Conservation (phyloP, 73 alveolate genomes). For the Stentor roeselii region DNA sequence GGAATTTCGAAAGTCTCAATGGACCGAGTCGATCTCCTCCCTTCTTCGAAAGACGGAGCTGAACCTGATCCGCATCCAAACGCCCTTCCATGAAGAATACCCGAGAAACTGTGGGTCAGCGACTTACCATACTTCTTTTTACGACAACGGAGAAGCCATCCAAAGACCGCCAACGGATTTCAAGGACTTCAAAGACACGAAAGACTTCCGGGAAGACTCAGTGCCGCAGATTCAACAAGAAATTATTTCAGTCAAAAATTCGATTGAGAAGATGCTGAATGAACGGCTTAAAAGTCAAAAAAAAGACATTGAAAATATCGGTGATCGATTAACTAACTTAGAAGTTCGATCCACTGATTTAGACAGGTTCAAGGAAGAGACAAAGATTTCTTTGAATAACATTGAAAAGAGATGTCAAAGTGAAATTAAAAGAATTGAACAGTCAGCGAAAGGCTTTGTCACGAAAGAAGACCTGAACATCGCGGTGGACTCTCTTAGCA, state of each 20-base stretch:
- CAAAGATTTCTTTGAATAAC: not conserved
- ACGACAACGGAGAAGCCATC: not conserved
- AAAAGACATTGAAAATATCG: not conserved
- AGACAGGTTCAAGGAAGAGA: conserved; percentile 1
- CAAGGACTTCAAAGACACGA: no score
- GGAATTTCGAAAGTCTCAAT: not conserved
- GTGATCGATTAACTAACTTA: not conserved
- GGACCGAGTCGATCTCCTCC: conserved; percentile 9
- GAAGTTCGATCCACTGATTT: not conserved
- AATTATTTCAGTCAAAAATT: not conserved
- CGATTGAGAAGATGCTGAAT: not conserved
- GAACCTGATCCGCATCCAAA: not conserved
- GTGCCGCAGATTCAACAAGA: conserved; percentile 1
- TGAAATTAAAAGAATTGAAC: not conserved
- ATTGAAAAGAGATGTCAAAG: not conserved
- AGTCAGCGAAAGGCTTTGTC: not conserved
- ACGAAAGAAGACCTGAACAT: not conserved
- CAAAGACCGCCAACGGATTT: conserved; percentile 16
- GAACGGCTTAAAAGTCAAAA: not conserved
- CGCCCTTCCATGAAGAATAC: not conserved
- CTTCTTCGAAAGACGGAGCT: conserved; percentile 27
- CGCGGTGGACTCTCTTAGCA: not conserved
- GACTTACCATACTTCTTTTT: not conserved
- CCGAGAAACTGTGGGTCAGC: not conserved
- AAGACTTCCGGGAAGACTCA: no score